phyloP scores from a whole-genome alignment of 108 stramenopile species.

The Aurantiochytrium sp. region DNA sequence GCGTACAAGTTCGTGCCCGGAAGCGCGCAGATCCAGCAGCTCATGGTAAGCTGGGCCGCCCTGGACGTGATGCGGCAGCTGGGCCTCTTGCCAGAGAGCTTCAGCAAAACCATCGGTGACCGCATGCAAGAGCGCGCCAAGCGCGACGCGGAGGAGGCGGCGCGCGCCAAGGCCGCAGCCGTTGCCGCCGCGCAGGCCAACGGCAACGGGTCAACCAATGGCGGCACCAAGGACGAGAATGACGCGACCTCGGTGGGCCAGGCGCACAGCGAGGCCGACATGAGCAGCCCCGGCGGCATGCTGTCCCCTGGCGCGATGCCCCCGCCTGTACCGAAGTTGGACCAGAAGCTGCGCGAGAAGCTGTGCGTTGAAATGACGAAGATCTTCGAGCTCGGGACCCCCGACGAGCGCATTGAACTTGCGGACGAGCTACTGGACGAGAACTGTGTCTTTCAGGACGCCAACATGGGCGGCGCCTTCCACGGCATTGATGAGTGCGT shows the following conservation, averaged over 20 bases:
- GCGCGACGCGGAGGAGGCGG: background rate
- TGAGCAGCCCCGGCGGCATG: background rate
- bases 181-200: background rate
- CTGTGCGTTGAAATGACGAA: background rate
- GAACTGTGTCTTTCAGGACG: slow-evolving; percentile 1
- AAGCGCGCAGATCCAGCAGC: slow-evolving; percentile 17
- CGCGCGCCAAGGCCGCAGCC: background rate
- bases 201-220: background rate
- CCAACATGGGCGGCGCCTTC: slow-evolving; percentile 11
- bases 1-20: background rate
- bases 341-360: background rate
- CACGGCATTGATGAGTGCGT: background rate
- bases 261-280: background rate
- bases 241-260: background rate
- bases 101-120: background rate
- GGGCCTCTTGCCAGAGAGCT: background rate
- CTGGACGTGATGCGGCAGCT: slow-evolving; percentile 27
- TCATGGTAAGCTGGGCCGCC: slow-evolving; percentile 28
- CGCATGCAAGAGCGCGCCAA: background rate
- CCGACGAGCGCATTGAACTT: slow-evolving; percentile 24
- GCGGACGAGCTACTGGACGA: slow-evolving; percentile 13
- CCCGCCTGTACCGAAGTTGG: background rate
- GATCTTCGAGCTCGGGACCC: background rate
- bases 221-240: background rate
- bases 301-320: background rate